These are phyloP conservation scores for Dioszegia hungarica DNA, from an alignment of 768 basidiomycete genomes.

Conservation along the genomic window DNA sequence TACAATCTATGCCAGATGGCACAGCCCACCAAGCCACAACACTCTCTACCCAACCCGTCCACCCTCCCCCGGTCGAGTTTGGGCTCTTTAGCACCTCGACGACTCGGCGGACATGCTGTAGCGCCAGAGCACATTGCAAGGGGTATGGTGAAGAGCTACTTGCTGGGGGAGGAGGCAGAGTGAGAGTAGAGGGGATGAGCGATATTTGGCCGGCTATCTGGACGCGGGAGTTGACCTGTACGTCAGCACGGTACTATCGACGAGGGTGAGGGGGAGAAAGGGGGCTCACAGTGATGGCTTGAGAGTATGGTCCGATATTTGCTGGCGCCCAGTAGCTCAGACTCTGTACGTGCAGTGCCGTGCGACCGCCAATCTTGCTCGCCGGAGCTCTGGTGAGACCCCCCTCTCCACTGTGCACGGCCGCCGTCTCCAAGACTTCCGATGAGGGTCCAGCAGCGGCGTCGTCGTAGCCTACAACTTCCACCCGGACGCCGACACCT, in stretches of 20 bases:
- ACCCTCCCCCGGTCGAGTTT: conserved; percentile 55
- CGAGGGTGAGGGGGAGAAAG: not conserved
- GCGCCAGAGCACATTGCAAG: conserved; percentile 67
- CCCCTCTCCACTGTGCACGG: conserved; percentile 74
- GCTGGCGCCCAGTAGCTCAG: conserved; percentile 99
- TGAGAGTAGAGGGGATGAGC: conserved; percentile 68
- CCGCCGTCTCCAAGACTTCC: conserved; percentile 55
- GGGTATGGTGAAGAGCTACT: conserved; percentile 45
- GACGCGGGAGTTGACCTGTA: conserved; percentile 63
- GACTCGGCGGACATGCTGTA: conserved; percentile 75
- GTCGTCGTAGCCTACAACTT: conserved; percentile 69
- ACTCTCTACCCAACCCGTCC: conserved; percentile 62
- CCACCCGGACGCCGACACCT: conserved; percentile 61
- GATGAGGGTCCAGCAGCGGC: conserved; percentile 62
- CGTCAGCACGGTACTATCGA: not conserved
- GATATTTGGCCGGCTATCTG: conserved; percentile 96
- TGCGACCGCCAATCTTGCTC: conserved; percentile 52
- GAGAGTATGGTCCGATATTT: conserved; percentile 97
- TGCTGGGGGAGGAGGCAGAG: conserved; percentile 57
- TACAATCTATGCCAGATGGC: not conserved
- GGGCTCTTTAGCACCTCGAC: conserved; percentile 57
- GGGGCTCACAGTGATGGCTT: conserved; percentile 70
- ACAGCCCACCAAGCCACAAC: conserved; percentile 65
- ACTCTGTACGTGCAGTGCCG: conserved; percentile 86
- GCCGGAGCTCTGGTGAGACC: conserved; percentile 16